Base-by-base conservation (phyloP, 495 filamentous ascomycete genomes). In the Penicillium roqueforti region DNA sequence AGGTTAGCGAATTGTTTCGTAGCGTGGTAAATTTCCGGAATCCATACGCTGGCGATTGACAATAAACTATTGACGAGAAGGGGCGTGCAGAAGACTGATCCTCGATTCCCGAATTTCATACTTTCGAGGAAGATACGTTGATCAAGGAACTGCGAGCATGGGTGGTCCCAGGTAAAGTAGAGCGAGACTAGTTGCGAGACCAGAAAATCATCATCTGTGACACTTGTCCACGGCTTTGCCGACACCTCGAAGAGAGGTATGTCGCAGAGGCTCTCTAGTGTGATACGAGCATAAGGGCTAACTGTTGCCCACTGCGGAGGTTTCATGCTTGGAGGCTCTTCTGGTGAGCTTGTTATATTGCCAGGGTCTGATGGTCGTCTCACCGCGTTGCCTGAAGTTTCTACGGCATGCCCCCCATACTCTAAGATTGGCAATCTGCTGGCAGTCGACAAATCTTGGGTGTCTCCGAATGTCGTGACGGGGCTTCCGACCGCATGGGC, bases 91-190 rank as follows among this genome's bases (percentile, higher is more conserved):
- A 70, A 72, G 29, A 68, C 55, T 18, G 71, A 67, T 3, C 51
- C 53, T 2, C 42, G 39, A 7, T 62, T 53, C 10, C 56, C 59
- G 6, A 46, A 25, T 9, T 18, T 56, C 67, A 74, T 74, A 36
- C 72, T 61, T 7, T 57, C 54, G 42, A 76, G 49, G 34, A 76
- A 74, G 39, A 62, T 48, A 0, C 51, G 41, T 51, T 69, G 70
- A 37, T 76, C 72, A 49, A 76, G 44, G 13, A 72, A 54, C 28
- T 73, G 71, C 29, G 60, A 60, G 31, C 67, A 62, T 25, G 72
- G 71, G 47, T 76, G 71, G 41, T 74, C 68, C 72, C 72, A 76
- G 23, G 70, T 70, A 55, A 81, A 75, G 45, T 75, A 81, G 4
- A 74, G 51, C 3, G 74, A 76, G 0, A 81, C 57, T 8, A 80